phyloP scores from a whole-genome alignment of 2,329 filamentous ascomycete genomes.

The Achaetomium macrosporum region DNA sequence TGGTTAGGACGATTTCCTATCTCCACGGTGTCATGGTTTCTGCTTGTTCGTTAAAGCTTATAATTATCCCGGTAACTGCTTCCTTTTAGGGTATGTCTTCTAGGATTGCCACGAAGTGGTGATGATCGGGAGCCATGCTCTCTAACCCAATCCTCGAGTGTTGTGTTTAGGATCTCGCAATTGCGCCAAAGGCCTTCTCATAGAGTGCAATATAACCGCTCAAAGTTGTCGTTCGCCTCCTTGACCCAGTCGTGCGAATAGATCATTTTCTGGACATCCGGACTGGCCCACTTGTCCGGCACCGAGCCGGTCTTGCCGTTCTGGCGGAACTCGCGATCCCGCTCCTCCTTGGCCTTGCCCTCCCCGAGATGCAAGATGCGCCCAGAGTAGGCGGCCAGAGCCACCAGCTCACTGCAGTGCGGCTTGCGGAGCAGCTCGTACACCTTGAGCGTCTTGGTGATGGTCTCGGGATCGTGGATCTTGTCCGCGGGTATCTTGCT shows the following conservation, averaged over 20 bases:
- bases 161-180: too few relatives aligned
- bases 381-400: conserved; percentile 47
- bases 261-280: conserved; percentile 61
- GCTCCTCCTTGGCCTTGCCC: conserved; percentile 52
- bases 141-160: too few relatives aligned
- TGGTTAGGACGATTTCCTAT: not conserved
- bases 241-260: conserved; percentile 58
- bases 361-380: conserved; percentile 53
- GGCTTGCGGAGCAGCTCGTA: conserved; percentile 54
- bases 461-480: conserved; percentile 31
- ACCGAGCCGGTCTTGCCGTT: conserved; percentile 43
- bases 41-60: not conserved
- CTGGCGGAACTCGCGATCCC: conserved; percentile 50
- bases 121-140: too few relatives aligned
- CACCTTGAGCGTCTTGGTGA: conserved; percentile 45
- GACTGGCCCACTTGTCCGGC: conserved; percentile 66
- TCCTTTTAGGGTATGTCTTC: conserved; percentile 3
- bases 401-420: conserved; percentile 47
- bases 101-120: not conserved
- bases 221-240: conserved; percentile 48
- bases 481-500: conserved; percentile 31
- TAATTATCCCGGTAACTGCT: conserved; percentile 7
- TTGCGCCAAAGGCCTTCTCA: not conserved
- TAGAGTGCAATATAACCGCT: conserved; percentile 38
- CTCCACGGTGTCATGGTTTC: not conserved